phyloP scores from a whole-genome alignment of 495 filamentous ascomycete species.

The Parathielavia appendiculata region DNA sequence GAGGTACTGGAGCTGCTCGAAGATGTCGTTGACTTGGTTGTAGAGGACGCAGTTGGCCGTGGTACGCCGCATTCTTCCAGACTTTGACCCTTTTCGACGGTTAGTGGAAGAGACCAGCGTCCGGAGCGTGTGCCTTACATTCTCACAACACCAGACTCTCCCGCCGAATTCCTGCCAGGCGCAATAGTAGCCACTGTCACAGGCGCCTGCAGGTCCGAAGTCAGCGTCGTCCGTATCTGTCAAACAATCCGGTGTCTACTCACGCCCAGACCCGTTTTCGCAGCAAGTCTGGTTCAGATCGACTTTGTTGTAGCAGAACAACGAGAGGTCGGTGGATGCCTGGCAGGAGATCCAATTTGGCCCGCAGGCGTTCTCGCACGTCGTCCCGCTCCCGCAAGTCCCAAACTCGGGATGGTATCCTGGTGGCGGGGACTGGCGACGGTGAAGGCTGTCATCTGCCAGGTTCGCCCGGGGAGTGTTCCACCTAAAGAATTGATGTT shows the following conservation, averaged over 20 bases:
- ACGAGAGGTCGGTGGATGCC: conserved; percentile 27
- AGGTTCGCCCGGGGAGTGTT: conserved; percentile 4
- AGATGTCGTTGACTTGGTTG: neutral
- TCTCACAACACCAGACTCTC: conserved; percentile 29
- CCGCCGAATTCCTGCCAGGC: conserved; percentile 27
- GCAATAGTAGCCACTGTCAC: conserved; percentile 29
- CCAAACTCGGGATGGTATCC: conserved; percentile 34
- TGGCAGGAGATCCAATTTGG: conserved; percentile 26
- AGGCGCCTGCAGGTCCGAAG: conserved; percentile 20
- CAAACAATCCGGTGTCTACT: neutral
- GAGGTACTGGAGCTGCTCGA: neutral
- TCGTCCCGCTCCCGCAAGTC: conserved; percentile 25
- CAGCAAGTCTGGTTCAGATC: conserved; percentile 29
- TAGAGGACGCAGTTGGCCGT: neutral
- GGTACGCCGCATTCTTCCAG: conserved; percentile 26
- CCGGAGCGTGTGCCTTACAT: conserved; percentile 19
- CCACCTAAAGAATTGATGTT: conserved; percentile 22
- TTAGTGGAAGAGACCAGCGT: neutral
- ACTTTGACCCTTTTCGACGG: conserved; percentile 22
- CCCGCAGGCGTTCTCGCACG: conserved; percentile 30
- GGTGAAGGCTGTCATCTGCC: conserved; percentile 1
- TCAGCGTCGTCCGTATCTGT: neutral
- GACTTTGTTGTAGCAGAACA: conserved; percentile 34
- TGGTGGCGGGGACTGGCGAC: conserved; percentile 24
- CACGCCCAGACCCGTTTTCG: conserved; percentile 30